These are phyloP conservation scores for Aspergillus sp. DNA, from an alignment of 2,329 filamentous ascomycete species.

Conservation along the genomic window DNA sequence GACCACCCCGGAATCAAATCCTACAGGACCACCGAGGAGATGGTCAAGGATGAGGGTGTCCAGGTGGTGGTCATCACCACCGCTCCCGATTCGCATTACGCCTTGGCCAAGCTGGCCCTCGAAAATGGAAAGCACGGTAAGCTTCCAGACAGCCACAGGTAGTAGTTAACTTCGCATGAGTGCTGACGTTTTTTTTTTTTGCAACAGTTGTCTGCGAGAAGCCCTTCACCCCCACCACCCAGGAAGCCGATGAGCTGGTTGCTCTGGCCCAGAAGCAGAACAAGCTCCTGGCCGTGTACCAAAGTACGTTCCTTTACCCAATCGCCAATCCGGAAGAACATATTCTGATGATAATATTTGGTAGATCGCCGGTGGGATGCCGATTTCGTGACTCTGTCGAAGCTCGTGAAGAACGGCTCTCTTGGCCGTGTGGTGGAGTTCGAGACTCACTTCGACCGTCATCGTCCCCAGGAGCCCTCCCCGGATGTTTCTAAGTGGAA, in stretches of 20 bases:
- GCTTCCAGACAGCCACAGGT: neutral
- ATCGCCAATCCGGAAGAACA: too few species aligned
- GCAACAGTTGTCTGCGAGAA: slow-evolving; percentile 71
- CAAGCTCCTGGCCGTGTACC: slow-evolving; percentile 67
- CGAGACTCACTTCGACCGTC: slow-evolving; percentile 78
- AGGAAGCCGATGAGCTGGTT: slow-evolving; percentile 67
- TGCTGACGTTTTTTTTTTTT: neutral
- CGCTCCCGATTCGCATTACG: slow-evolving; percentile 70
- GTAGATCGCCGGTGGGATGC: slow-evolving; percentile 71
- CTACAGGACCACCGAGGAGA: slow-evolving; percentile 62
- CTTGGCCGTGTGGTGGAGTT: slow-evolving; percentile 76
- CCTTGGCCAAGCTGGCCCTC: slow-evolving; percentile 65
- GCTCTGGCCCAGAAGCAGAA: slow-evolving; percentile 55
- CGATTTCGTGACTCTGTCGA: slow-evolving; percentile 71
- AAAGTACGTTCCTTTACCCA: slow-evolving; percentile 50
- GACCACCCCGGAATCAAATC: slow-evolving; percentile 68
- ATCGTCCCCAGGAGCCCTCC: slow-evolving; percentile 60
- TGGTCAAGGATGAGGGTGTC: slow-evolving; percentile 66
- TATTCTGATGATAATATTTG: neutral
- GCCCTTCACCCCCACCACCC: slow-evolving; percentile 73
- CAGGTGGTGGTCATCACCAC: slow-evolving; percentile 73
- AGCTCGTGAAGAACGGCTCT: slow-evolving; percentile 60
- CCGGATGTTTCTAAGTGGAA: slow-evolving; percentile 62
- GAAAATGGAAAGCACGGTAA: slow-evolving; percentile 68
- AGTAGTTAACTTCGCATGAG: neutral